Conservation (phyloP, 176 grass and related monocot species). For the Hsuehochloa calcarea region DNA sequence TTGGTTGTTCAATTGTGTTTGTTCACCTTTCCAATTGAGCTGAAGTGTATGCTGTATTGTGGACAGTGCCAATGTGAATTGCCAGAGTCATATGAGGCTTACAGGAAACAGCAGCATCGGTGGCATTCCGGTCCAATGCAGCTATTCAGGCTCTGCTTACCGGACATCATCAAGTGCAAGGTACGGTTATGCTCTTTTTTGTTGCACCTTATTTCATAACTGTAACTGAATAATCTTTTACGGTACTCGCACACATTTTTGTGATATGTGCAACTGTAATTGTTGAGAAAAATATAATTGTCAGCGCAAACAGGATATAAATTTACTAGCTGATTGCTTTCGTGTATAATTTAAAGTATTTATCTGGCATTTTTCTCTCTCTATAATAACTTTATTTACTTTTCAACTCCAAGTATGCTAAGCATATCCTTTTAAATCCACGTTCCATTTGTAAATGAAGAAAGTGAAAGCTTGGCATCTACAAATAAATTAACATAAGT, state of each 20-base stretch:
- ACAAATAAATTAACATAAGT: background rate
- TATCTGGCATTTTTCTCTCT: background rate
- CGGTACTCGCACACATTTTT: background rate
- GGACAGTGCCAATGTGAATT: conserved; percentile 95
- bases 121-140: conserved; percentile 99
- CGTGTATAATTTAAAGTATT: background rate
- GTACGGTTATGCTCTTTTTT: conserved; percentile 35
- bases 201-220: background rate
- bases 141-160: conserved; percentile 90
- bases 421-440: background rate
- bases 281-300: background rate
- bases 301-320: background rate
- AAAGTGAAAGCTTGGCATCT: background rate
- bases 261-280: background rate
- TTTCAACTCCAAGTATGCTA: background rate
- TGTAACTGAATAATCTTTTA: background rate
- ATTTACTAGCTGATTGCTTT: background rate
- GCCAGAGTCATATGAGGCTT: conserved; percentile 97
- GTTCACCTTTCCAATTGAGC: background rate
- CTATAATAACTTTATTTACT: background rate
- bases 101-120: conserved; percentile 97
- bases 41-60: background rate
- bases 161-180: conserved; percentile 85
- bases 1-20: background rate
- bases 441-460: background rate